Conservation (phyloP, 495 filamentous ascomycete species). For the Neurospora sp. region DNA sequence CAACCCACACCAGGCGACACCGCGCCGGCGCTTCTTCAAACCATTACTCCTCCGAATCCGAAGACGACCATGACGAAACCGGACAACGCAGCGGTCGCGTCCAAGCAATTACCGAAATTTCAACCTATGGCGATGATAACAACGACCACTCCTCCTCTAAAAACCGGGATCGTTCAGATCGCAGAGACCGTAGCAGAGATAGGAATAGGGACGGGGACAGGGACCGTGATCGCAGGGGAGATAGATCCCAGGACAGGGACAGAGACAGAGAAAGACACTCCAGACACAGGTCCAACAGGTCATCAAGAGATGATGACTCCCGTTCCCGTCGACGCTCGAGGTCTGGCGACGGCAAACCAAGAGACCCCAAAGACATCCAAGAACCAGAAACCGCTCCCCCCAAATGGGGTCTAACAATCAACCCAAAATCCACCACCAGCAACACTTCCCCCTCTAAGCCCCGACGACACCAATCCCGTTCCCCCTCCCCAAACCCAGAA, state of each 20-base stretch:
- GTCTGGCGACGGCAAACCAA: background rate
- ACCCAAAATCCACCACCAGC: background rate
- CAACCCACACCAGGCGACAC: background rate
- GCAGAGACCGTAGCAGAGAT: background rate
- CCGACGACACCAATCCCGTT: background rate
- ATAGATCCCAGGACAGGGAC: background rate
- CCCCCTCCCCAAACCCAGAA: background rate
- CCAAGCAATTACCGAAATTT: background rate
- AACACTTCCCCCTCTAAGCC: background rate
- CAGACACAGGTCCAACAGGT: background rate
- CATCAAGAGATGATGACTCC: background rate
- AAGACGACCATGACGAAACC: constrained; percentile 6
- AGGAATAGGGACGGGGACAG: background rate
- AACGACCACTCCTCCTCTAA: background rate
- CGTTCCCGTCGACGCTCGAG: background rate
- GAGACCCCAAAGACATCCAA: background rate
- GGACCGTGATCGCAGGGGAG: background rate
- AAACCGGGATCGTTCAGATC: background rate
- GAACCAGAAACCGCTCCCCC: background rate
- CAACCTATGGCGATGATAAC: background rate
- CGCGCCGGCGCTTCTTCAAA: background rate
- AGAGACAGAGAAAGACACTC: background rate
- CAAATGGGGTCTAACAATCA: background rate
- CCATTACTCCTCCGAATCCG: constrained; percentile 1
- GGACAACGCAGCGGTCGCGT: background rate